Base-by-base conservation (phyloP, 1,284 basidiomycete species). In the Cerrena zonata region DNA sequence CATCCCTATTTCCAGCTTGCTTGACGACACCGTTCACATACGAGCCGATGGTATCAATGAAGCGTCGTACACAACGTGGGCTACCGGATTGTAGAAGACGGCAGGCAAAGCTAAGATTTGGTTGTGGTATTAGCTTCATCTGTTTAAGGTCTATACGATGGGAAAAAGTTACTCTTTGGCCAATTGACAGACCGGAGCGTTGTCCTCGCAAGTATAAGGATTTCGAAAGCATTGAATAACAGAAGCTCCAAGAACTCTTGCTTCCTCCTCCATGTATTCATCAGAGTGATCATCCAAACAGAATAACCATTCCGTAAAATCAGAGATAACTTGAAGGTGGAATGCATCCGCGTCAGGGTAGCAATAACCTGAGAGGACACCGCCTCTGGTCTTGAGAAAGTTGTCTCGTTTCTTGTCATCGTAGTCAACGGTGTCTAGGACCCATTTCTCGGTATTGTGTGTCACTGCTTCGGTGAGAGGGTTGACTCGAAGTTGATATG, bases 321-420 rank as follows among this genome's bases (percentile, higher is more conserved):
- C 70, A 55, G 64, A 64, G 45, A 82, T 74, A 53, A 84, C 76
- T 26, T 83, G 81, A 41, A 87, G 76, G 50, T 76, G 78, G 48
- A 75, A 73, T 38, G 72, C 61, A 18, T 76, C 5, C 24, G 78
- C 70, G 27, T 73, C 70, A 38, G 79, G 73, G 61, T 86, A 87
- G 63, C 80, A 84, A 60, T 71, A 76, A 1, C 82, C 80, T n/a
- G 84, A 79, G 54, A 87, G 77, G 58, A 81, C 77, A 47, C 84
- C 84, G 15, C 80, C 82, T 55, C 81, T 77, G 42, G 86, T 69
- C 18, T 79, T 79, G 55, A 74, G 72, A 44, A 86, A 69, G 4
- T 76, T 78, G 30, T 66, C 65, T 46, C 75, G 67, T 48, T 74
- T 74, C 54, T 77, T 77, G 39, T 74, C 64, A 21, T 73, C 73